Base-by-base conservation (phyloP, 2,329 filamentous ascomycete genomes). In the Allantophomopsis lycopodina region DNA sequence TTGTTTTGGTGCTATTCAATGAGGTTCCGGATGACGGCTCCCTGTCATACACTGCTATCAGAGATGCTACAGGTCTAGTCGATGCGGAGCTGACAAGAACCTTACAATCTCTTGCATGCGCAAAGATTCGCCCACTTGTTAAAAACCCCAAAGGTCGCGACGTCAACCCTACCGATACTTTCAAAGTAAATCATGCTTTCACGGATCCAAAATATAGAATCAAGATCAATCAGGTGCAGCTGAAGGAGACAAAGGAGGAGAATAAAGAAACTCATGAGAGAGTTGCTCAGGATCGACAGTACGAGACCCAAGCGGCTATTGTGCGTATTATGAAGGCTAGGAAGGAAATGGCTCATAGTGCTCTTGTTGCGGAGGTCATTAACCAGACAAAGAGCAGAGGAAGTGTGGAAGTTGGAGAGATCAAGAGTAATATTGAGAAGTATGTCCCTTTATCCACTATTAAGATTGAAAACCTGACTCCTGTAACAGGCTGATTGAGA, bases 201-300 rank as follows among this genome's bases (percentile, higher is more conserved):
- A 65, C 65, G 2, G 82, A 95, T 54, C 71, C 79, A 15, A 94
- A 91, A 60, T 83, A 84, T 60, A 78, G 87, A 41, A 79, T 98
- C 63, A 98, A 98, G 66, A 95, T 98, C 66, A 98, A 96, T 63
- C 89, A 95, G 61, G 91, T 98, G 50, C 91, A 98, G 61, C 73
- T 95, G 38, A 93, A 91, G 62, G 91, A 98, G 63, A 96, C 91
- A 1, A 83, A 83, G 52, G 83, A 89, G 54, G 91, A 98, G 62
- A 95, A 95, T 62, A 83, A 87, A 60, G 85, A 83, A 51, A 96
- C 88, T 1, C 87, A 96, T 60, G 82, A 94, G 59, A 76, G 86
- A 34, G 85, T 98, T 4, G 80, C 79, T 0, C 82, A 83, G 39
- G 91, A 98, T 55, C 69, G 91, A 38, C 86, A 94, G 54, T 94